These are phyloP conservation scores for Oropetium thomaeum DNA, from an alignment of 176 grass and related monocot species.

Conservation along the genomic window DNA sequence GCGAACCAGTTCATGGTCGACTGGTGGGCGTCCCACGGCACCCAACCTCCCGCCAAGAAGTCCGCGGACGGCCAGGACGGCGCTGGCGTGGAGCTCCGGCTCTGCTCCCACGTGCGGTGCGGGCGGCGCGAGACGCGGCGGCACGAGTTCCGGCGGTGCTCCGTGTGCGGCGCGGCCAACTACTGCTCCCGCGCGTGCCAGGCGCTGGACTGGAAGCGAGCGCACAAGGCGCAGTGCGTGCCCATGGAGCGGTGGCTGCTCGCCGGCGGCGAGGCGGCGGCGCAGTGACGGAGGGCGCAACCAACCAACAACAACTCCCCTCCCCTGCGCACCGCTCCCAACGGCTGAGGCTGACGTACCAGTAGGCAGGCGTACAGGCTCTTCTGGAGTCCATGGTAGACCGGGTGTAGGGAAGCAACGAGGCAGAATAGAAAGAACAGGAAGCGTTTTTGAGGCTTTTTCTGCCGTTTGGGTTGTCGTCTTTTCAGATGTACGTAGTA, in stretches of 20 bases:
- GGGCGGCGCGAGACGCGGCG: constrained; percentile 69
- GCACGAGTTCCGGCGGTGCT: constrained; percentile 88
- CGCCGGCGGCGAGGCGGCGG: constrained; percentile 22
- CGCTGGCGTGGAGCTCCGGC: constrained; percentile 26
- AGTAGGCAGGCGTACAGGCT: not conserved
- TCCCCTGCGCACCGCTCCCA: no score
- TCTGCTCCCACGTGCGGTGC: constrained; percentile 67
- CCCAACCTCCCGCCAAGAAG: not conserved
- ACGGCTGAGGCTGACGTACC: constrained; percentile 2
- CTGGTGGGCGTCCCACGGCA: constrained; percentile 44
- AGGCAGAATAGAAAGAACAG: no score
- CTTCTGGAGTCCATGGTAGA: constrained; percentile 1
- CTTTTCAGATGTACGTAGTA: constrained; percentile 42
- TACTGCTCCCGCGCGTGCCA: constrained; percentile 96
- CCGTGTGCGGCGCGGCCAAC: constrained; percentile 81
- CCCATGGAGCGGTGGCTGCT: constrained; percentile 58
- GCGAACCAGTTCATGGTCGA: constrained; percentile 72
- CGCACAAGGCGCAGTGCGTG: constrained; percentile 56
- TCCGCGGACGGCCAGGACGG: not conserved
- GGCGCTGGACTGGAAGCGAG: constrained; percentile 78
- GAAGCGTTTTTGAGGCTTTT: no score
- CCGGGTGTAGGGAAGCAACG: not conserved
- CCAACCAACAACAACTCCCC: not conserved
- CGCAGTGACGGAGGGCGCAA: not conserved
- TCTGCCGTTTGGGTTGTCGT: constrained; percentile 12